phyloP scores from a whole-genome alignment of 2,329 filamentous ascomycete species.

The Neofusicoccum parvum region DNA sequence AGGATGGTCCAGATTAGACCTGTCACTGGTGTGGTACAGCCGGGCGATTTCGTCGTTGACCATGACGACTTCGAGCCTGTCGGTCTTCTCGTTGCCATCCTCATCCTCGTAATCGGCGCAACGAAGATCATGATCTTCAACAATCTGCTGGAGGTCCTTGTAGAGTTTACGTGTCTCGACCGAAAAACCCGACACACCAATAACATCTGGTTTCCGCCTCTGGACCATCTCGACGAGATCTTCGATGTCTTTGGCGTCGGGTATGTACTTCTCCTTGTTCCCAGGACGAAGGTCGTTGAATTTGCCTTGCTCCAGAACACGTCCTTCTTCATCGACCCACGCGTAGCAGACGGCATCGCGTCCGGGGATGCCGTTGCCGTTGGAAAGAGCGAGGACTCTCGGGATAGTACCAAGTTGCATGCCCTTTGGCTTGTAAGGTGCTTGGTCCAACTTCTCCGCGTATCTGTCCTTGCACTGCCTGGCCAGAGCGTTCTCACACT shows the following conservation, averaged over 20 bases:
- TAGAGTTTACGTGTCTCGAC: conserved; percentile 84
- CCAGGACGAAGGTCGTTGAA: conserved; percentile 74
- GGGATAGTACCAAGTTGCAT: conserved; percentile 87
- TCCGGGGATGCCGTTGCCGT: conserved; percentile 75
- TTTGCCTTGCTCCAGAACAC: conserved; percentile 85
- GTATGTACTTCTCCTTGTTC: conserved; percentile 66
- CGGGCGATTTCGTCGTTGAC: conserved; percentile 98
- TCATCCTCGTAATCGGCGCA: conserved; percentile 79
- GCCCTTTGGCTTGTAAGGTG: conserved; percentile 91
- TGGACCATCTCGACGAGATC: conserved; percentile 78
- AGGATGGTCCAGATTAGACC: conserved; percentile 79
- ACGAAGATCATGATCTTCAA: conserved; percentile 75
- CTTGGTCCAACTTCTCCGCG: conserved; percentile 87
- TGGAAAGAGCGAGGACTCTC: conserved; percentile 83
- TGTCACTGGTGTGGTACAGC: conserved; percentile 86
- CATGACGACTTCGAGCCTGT: conserved; percentile 83
- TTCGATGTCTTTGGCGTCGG: conserved; percentile 66
- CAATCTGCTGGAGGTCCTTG: conserved; percentile 76
- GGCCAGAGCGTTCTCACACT: conserved; percentile 91
- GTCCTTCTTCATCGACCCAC: conserved; percentile 90
- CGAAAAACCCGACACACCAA: conserved; percentile 85
- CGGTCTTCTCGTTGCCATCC: conserved; percentile 71
- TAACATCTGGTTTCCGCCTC: conserved; percentile 81
- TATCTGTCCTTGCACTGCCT: conserved; percentile 87
- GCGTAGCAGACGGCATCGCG: conserved; percentile 84